Conservation (phyloP, 2,329 filamentous ascomycete species). For the Monosporascus sp. region DNA sequence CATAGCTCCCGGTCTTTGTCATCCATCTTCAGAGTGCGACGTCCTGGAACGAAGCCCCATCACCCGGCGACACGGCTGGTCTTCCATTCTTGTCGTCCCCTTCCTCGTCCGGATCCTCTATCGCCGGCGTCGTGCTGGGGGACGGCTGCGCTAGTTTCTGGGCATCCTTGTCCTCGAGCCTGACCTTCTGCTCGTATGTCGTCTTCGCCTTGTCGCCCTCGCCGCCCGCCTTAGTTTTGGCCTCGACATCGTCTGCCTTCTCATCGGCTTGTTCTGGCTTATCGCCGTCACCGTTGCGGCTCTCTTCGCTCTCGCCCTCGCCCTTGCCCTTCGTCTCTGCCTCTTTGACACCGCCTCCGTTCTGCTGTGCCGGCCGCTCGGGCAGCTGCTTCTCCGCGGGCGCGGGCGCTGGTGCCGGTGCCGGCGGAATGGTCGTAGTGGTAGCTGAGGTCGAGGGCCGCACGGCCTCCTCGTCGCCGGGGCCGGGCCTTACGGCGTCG, state of each 20-base stretch:
- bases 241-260: conserved; percentile 5
- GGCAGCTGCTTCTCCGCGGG: conserved; percentile 24
- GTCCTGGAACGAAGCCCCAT: conserved; percentile 58
- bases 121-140: conserved; percentile 12
- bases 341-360: conserved; percentile 3
- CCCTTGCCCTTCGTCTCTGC: neutral
- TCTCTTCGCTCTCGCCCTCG: conserved; percentile 1
- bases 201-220: conserved; percentile 21
- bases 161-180: conserved; percentile 49
- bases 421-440: conserved; percentile 18
- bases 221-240: conserved; percentile 24
- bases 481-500: conserved; percentile 60
- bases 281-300: conserved; percentile 6
- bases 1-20: no score
- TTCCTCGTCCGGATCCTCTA: conserved; percentile 27
- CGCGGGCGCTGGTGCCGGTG: conserved; percentile 14
- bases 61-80: conserved; percentile 42
- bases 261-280: conserved; percentile 8
- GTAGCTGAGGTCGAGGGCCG: conserved; percentile 8
- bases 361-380: conserved; percentile 15
- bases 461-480: conserved; percentile 28
- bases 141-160: conserved; percentile 49
- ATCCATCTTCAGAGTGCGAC: conserved; percentile 44
- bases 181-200: conserved; percentile 49
- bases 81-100: conserved; percentile 25